Conservation (phyloP, 345 rosid genomes). For the Cardamine chenopodiifolia region DNA sequence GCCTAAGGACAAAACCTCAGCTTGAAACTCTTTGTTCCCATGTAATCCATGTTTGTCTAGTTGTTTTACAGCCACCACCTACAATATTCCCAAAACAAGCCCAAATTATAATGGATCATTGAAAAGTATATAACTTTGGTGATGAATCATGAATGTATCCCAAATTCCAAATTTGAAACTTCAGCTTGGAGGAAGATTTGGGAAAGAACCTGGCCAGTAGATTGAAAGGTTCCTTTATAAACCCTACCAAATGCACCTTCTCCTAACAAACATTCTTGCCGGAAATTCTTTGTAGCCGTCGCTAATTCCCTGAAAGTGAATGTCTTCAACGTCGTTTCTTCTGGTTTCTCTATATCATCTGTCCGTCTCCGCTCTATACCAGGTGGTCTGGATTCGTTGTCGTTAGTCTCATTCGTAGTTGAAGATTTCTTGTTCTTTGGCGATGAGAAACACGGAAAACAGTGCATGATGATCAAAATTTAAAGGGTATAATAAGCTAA, state of each 20-base stretch:
- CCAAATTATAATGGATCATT: background rate
- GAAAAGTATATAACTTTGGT: background rate
- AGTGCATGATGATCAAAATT: conserved; percentile 53
- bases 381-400: background rate
- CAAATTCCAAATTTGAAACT: background rate
- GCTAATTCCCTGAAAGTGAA: conserved; percentile 71
- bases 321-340: conserved; percentile 21
- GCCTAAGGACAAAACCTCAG: conserved; percentile 53
- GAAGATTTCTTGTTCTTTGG: conserved; percentile 44
- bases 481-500: background rate
- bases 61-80: conserved; percentile 76
- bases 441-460: conserved; percentile 69
- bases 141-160: background rate
- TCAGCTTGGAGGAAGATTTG: background rate
- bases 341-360: conserved; percentile 15
- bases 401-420: conserved; percentile 28
- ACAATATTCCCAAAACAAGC: background rate
- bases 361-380: conserved; percentile 35
- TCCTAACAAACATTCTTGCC: conserved; percentile 67
- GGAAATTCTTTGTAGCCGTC: conserved; percentile 75
- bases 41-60: conserved; percentile 64
- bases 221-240: conserved; percentile 68
- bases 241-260: conserved; percentile 88
- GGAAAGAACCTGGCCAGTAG: conserved; percentile 54
- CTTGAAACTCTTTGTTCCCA: conserved; percentile 62